phyloP scores from a whole-genome alignment of 495 filamentous ascomycete species.

The Letharia columbiana region DNA sequence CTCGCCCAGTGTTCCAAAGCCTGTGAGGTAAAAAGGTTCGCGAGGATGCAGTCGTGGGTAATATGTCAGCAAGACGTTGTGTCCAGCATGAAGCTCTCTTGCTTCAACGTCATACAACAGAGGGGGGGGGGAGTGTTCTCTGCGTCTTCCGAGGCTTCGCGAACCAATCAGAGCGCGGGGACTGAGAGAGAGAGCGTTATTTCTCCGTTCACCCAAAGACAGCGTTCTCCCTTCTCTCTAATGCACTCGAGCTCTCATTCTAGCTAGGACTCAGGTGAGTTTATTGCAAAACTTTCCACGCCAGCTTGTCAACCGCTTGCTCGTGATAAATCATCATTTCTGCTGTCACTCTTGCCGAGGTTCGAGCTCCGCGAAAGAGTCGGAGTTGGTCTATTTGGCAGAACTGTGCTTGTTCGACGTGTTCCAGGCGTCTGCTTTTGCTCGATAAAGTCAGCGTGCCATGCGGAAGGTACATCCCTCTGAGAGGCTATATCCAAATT shows the following conservation, averaged over 20 bases:
- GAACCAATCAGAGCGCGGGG: background rate
- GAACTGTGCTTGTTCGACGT: background rate
- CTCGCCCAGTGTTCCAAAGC: too few species aligned
- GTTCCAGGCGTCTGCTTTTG: background rate
- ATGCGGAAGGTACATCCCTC: background rate
- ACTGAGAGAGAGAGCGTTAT: background rate
- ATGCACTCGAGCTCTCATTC: background rate
- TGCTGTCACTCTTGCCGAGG: background rate
- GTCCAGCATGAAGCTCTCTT: too few species aligned
- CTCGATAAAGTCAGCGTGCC: constrained; percentile 7
- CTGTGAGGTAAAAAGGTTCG: too few species aligned
- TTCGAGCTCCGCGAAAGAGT: background rate
- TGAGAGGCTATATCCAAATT: constrained; percentile 46
- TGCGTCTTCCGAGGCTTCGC: background rate
- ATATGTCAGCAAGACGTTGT: too few species aligned
- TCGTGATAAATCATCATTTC: background rate
- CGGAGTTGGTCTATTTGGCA: background rate
- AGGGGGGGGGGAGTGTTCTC: too few species aligned
- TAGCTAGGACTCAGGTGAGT: background rate
- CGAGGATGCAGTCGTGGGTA: too few species aligned
- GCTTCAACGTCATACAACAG: too few species aligned
- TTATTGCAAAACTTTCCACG: background rate
- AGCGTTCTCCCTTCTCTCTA: background rate
- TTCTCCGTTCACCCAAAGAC: background rate
- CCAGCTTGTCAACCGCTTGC: background rate